phyloP scores from a whole-genome alignment of 2,329 filamentous ascomycete genomes.

The Paracamarosporium sp. region DNA sequence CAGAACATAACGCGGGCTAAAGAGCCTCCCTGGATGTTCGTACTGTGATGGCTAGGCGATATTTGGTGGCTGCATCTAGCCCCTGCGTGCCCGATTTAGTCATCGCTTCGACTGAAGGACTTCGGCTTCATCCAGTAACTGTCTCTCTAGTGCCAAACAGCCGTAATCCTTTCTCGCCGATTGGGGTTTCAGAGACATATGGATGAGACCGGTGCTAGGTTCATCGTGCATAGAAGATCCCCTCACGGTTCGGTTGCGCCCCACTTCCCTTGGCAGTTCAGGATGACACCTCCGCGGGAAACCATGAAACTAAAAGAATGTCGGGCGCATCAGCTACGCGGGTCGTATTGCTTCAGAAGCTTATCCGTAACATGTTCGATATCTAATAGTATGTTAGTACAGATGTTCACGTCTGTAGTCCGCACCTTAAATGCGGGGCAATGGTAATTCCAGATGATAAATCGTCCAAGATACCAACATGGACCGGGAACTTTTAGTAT shows the following conservation, averaged over 20 bases:
- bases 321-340: neutral
- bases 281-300: neutral
- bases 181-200: neutral
- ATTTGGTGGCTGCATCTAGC: neutral
- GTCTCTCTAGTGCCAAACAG: neutral
- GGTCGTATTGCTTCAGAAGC: neutral
- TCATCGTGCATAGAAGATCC: neutral
- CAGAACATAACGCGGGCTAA: neutral
- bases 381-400: neutral
- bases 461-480: conserved; percentile 26
- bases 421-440: conserved; percentile 3
- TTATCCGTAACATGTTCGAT: neutral
- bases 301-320: neutral
- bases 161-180: neutral
- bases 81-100: neutral
- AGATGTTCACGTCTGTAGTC: neutral
- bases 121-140: neutral
- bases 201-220: neutral
- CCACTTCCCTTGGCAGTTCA: neutral
- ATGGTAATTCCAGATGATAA: neutral
- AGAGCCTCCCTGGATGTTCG: neutral
- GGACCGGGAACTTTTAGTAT: conserved; percentile 8
- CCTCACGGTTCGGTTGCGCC: neutral
- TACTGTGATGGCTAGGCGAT: neutral
- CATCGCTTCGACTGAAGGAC: neutral